These are phyloP conservation scores for Pseudopediastrum boryanum DNA, from an alignment of 139 green algal genomes.

Conservation along the genomic window DNA sequence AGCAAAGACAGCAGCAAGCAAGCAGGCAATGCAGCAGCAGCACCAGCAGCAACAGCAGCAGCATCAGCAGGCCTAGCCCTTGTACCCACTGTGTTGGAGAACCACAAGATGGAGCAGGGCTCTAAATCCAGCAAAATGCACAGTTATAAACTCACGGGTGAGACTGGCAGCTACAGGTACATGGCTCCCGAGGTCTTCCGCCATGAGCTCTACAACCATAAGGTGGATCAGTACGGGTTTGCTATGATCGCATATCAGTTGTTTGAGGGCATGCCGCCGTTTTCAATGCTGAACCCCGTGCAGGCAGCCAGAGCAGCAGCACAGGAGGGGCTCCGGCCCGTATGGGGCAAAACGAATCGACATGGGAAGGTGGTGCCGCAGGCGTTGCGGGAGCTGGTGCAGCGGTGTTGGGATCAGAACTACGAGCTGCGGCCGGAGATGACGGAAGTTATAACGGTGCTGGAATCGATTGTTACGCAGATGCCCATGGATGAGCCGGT, in stretches of 20 bases:
- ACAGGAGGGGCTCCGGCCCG: constrained; percentile 48
- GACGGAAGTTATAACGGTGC: constrained; percentile 41
- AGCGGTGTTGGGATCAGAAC: constrained; percentile 64
- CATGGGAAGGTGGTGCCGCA: constrained; percentile 50
- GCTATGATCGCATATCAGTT: constrained; percentile 61
- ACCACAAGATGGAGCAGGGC: too few species aligned
- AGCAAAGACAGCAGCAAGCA: neutral
- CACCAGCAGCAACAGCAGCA: neutral
- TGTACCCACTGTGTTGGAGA: too few species aligned
- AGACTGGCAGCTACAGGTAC: constrained; percentile 51
- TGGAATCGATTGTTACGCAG: constrained; percentile 35
- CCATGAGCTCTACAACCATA: constrained; percentile 79
- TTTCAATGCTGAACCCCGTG: constrained; percentile 63
- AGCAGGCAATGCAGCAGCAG: neutral
- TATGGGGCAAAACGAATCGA: constrained; percentile 53
- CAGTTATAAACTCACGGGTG: constrained; percentile 54
- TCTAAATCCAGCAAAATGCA: too few species aligned
- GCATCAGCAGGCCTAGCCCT: too few species aligned
- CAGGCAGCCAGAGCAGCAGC: constrained; percentile 57
- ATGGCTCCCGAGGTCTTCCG: constrained; percentile 80
- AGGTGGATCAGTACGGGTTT: constrained; percentile 79
- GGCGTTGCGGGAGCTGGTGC: constrained; percentile 57
- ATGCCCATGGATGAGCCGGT: neutral
- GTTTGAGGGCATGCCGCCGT: constrained; percentile 67
- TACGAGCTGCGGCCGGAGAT: constrained; percentile 62